phyloP scores from a whole-genome alignment of 306 rosid species.

The Cajanus cajan region DNA sequence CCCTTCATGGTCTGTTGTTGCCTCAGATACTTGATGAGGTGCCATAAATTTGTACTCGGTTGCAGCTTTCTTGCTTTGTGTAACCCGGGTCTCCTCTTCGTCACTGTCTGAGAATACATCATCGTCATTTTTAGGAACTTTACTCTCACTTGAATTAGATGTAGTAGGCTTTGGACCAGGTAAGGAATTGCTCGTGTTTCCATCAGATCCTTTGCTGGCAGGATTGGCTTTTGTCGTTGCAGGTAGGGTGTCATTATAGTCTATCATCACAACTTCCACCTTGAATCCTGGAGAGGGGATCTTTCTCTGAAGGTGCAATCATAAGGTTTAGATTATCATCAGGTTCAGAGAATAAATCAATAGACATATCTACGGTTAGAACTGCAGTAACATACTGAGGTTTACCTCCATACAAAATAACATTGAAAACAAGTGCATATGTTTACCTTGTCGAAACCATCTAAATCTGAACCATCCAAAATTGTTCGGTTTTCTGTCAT shows the following conservation, averaged over 20 bases:
- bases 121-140: constrained; percentile 48
- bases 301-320: constrained; percentile 63
- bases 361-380: neutral
- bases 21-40: constrained; percentile 44
- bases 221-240: constrained; percentile 44
- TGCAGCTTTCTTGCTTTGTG: constrained; percentile 30
- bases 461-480: constrained; percentile 64
- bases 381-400: neutral
- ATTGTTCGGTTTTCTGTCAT: constrained; percentile 67
- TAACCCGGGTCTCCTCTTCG: constrained; percentile 53
- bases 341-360: constrained; percentile 8
- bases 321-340: constrained; percentile 20
- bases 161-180: constrained; percentile 31
- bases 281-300: constrained; percentile 84
- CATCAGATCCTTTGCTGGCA: constrained; percentile 45
- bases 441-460: constrained; percentile 87
- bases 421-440: neutral
- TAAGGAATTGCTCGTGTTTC: constrained; percentile 32
- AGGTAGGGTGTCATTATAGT: constrained; percentile 58
- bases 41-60: constrained; percentile 30
- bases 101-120: constrained; percentile 91
- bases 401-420: neutral
- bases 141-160: constrained; percentile 38
- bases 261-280: constrained; percentile 86
- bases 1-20: constrained; percentile 35